Conservation (phyloP, 306 rosid genomes). For the Cucurbita maxima region DNA sequence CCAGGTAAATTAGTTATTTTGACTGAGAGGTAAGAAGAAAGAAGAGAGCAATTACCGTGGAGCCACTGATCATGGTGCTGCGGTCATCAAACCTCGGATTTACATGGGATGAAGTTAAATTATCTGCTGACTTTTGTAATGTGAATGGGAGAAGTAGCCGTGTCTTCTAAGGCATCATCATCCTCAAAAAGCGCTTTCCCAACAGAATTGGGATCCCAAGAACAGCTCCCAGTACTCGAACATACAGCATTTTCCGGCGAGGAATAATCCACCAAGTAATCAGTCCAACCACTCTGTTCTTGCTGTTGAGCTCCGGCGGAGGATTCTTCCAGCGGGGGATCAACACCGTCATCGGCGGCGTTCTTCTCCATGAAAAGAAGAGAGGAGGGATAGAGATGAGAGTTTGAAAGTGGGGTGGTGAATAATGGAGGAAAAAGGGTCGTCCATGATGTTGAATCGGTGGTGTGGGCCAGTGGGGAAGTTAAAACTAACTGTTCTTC, state of each 20-base stretch:
- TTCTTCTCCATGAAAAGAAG: neutral
- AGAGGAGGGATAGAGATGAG: neutral
- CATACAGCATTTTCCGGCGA: neutral
- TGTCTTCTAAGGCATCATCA: constrained; percentile 6
- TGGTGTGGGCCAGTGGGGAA: neutral
- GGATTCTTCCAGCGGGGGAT: neutral
- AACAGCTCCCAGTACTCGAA: neutral
- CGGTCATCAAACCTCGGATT: neutral
- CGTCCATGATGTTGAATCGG: neutral
- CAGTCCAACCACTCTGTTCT: constrained; percentile 8
- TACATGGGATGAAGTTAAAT: neutral
- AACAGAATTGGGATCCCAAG: neutral
- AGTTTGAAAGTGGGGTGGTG: neutral
- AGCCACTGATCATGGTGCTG: neutral
- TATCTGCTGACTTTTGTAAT: neutral
- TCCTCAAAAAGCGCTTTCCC: neutral
- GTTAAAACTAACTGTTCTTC: constrained; percentile 3
- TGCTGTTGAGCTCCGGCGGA: neutral
- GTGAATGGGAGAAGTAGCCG: constrained; percentile 6
- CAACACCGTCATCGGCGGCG: neutral
- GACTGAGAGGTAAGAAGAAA: neutral
- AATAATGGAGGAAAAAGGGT: neutral
- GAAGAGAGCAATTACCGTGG: neutral
- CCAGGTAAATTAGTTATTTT: too few species aligned
- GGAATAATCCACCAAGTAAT: constrained; percentile 4